Base-by-base conservation (phyloP, 129 eudicot species). In the Pseudognaphalium luteoalbum region DNA sequence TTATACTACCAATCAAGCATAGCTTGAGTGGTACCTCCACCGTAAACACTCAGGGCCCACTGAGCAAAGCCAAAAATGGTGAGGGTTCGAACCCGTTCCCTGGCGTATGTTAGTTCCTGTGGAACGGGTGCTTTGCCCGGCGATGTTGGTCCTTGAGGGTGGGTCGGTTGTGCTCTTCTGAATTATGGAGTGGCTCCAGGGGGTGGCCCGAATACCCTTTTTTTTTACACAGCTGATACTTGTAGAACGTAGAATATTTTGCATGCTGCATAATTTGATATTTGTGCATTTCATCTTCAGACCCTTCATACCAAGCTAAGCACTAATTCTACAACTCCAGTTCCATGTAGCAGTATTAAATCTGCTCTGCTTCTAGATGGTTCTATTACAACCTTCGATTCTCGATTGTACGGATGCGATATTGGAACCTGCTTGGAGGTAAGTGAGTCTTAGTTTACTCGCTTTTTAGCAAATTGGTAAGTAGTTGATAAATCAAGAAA, bases 401-500 rank as follows among this genome's bases (percentile, higher is more conserved):
- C 97, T 68, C 89, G 92, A 60, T 44, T 91, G 76, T 81, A 68
- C 69, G 97, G 90, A 67, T 95, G 85, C 71, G 99, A 89, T 79
- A 91, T 95, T 70, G 99, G 90, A 58, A 91, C 97, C 54, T 95
- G 99, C 88, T 86, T 95, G 81, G 99, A 95, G 99, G 99, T 91
- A 86, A 47, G 57, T 52, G 4, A 59, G 54, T 79, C 72, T 47
- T 52, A 71, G 7, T 52, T 47, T 50, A 29, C 69, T 32, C 42
- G 21, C 14, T 19, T 66, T 37, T 20, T 67, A 20, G 71, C 20
- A 15, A 67, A 19, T 66, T 37, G 71, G 71, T 67, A 30, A 35
- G 19, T 66, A 37, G 71, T 35, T 44, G 39, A 66, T 20, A 34
- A 9, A 6, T 35, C 11, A 2, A 22, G 12, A n/a, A 56, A 56